Conservation (phyloP, 1,284 basidiomycete species). For the Cryptococcus deneoformans region DNA sequence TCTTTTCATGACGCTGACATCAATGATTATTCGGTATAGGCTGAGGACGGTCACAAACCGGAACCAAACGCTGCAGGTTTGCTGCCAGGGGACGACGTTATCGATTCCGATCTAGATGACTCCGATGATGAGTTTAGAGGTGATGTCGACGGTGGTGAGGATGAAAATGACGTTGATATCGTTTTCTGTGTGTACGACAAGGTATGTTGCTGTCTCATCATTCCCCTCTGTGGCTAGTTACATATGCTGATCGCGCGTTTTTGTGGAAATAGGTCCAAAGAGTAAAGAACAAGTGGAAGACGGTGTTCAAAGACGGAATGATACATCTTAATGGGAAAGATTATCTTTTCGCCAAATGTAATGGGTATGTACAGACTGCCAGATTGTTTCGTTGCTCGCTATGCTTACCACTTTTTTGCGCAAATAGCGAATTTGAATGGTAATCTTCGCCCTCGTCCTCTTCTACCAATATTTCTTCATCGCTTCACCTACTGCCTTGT, state of each 20-base stretch:
- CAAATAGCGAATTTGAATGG: no score
- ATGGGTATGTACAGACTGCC: conserved; percentile 36
- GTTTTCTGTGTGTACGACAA: conserved; percentile 99
- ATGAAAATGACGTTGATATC: conserved; percentile 67
- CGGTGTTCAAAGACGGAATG: conserved; percentile 97
- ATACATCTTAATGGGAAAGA: conserved; percentile 96
- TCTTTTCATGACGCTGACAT: not conserved
- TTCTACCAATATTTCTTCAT: no score
- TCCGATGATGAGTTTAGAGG: conserved; percentile 66
- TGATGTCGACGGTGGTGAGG: conserved; percentile 50
- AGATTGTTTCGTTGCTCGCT: no score
- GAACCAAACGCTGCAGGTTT: conserved; percentile 50
- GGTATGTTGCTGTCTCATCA: conserved; percentile 53
- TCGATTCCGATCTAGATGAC: conserved; percentile 95
- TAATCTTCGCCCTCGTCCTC: no score
- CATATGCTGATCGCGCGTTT: not conserved
- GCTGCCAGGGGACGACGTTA: conserved; percentile 65
- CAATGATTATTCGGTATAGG: not conserved
- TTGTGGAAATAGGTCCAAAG: conserved; percentile 69
- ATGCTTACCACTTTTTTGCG: no score
- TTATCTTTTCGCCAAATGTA: conserved; percentile 96
- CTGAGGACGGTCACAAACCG: conserved; percentile 26
- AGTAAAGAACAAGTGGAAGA: conserved; percentile 99
- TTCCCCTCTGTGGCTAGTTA: not conserved
- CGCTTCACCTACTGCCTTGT: no score